A percentile compares a stretch with the other conserved stretches of the same genome.
Conservation (phyloP, 306 rosid species). For the Abrus pulchellus region DNA sequence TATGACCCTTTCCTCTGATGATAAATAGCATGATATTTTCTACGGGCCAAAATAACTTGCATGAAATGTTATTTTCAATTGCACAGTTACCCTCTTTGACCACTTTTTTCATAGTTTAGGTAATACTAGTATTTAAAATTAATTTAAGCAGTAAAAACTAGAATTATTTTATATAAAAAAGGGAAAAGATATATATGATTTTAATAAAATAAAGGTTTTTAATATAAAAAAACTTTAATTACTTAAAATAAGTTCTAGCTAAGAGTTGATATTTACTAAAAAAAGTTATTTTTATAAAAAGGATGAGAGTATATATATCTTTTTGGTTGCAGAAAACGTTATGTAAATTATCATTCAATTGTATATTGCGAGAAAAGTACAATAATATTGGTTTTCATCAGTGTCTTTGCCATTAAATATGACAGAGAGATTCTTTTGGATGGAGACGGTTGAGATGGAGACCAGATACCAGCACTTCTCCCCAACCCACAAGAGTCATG, state of each 20-base stretch:
- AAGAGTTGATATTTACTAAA: neutral
- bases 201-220: too few species aligned
- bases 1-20: neutral
- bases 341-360: constrained; percentile 7
- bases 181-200: too few species aligned
- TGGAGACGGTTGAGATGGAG: constrained; percentile 48
- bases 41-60: constrained; percentile 18
- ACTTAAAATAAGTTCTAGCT: neutral
- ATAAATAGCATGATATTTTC: neutral
- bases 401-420: constrained; percentile 37
- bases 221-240: neutral
- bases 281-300: neutral
- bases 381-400: neutral
- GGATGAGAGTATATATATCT: neutral
- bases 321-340: neutral
- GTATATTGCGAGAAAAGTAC: constrained; percentile 22
- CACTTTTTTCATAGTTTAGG: neutral
- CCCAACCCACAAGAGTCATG: constrained; percentile 37
- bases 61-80: constrained; percentile 30
- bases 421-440: constrained; percentile 52
- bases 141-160: too few species aligned
- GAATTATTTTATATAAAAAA: too few species aligned
- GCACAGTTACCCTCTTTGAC: neutral
- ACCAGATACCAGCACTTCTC: constrained; percentile 38
- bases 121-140: neutral